Conservation (phyloP, 495 filamentous ascomycete species). For the Diplogelasinospora grovesii region DNA sequence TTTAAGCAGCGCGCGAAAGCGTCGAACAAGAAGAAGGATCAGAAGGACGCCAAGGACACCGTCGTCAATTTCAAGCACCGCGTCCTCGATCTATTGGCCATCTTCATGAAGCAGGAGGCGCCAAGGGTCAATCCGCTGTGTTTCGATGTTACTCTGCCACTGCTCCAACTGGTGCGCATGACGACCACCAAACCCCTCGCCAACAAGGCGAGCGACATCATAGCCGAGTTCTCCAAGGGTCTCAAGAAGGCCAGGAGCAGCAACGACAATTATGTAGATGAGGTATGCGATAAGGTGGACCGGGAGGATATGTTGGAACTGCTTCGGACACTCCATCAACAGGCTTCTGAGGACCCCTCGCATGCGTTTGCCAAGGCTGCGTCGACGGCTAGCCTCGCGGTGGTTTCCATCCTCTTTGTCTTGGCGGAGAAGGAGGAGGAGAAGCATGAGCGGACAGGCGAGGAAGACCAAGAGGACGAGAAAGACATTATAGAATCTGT, state of each 20-base stretch:
- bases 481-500: slow-evolving; percentile 13
- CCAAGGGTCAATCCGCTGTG: slow-evolving; percentile 53
- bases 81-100: slow-evolving; percentile 77
- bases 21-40: slow-evolving; percentile 64
- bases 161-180: slow-evolving; percentile 37
- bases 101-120: slow-evolving; percentile 77
- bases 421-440: slow-evolving; percentile 30
- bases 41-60: slow-evolving; percentile 78
- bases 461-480: slow-evolving; percentile 9
- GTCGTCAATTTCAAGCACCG: slow-evolving; percentile 94
- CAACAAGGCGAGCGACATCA: slow-evolving; percentile 60
- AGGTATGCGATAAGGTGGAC: slow-evolving; percentile 24
- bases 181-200: slow-evolving; percentile 66
- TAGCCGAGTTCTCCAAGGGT: slow-evolving; percentile 63
- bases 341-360: slow-evolving; percentile 54
- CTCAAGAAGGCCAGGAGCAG: slow-evolving; percentile 49
- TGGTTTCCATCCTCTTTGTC: slow-evolving; percentile 37
- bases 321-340: slow-evolving; percentile 61
- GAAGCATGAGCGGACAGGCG: too few relatives aligned
- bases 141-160: slow-evolving; percentile 60
- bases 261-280: too few relatives aligned
- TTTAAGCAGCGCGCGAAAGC: slow-evolving; percentile 64
- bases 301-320: slow-evolving; percentile 43
- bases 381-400: slow-evolving; percentile 42
- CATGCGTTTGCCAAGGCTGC: slow-evolving; percentile 44